Evolutionary conservation across 805 yeast genomes (phyloP).

Genomic region (Wickerhamiella musiphila): DNA sequence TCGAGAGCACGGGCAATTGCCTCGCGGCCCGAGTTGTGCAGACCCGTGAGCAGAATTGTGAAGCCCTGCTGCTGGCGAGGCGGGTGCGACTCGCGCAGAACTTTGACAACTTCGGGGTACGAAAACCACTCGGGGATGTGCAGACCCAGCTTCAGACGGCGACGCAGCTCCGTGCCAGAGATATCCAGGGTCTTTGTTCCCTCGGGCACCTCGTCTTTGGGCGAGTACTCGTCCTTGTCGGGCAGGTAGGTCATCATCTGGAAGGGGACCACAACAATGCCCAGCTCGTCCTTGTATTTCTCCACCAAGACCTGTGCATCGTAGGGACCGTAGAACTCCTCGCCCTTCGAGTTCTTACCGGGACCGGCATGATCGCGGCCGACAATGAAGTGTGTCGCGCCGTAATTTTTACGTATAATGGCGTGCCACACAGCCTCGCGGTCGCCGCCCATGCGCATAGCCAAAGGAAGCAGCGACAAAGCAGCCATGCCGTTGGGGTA

Average conservation of each 20-base stretch:
- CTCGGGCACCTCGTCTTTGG: constrained; percentile 76
- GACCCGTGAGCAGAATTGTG: constrained; percentile 48
- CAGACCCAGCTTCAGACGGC: constrained; percentile 68
- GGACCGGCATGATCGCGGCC: constrained; percentile 99
- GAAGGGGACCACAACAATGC: constrained; percentile 84
- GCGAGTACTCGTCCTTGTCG: constrained; percentile 87
- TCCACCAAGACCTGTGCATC: constrained; percentile 88
- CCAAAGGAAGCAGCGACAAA: constrained; percentile 73
- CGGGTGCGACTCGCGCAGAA: constrained; percentile 81
- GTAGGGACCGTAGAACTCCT: constrained; percentile 90
- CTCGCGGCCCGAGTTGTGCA: constrained; percentile 40
- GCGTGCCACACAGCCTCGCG: constrained; percentile 98
- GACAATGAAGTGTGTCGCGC: constrained; percentile 92
- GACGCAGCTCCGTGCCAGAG: constrained; percentile 88
- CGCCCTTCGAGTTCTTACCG: constrained; percentile 74
- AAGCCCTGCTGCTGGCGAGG: constrained; percentile 85
- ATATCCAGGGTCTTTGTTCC: constrained; percentile 72
- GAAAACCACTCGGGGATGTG: constrained; percentile 95
- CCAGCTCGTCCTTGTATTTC: constrained; percentile 55
- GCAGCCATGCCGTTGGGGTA: constrained; percentile 91
- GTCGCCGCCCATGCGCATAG: constrained; percentile 99
- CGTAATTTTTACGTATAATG: constrained; percentile 85
- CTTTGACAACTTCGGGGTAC: constrained; percentile 86
- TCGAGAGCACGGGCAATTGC: constrained; percentile 69
- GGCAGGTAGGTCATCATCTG: constrained; percentile 94